Percentiles rank a stretch among this genome's conserved stretches.
These are phyloP conservation scores for Fusarium ambrosium DNA, from an alignment of 2,329 filamentous ascomycete species.

Conservation along the genomic window DNA sequence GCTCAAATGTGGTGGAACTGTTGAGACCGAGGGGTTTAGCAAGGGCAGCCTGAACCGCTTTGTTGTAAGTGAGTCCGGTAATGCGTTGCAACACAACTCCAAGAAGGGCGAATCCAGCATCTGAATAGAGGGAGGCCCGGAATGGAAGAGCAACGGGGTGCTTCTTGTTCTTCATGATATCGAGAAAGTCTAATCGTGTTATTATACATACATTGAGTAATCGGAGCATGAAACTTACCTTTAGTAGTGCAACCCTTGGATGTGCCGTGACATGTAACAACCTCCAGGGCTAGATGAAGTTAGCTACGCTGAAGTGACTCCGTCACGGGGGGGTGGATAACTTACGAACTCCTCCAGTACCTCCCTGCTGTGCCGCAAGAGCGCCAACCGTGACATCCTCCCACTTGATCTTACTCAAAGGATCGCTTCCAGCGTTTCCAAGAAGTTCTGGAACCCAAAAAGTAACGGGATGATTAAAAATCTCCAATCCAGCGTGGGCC, in stretches of 20 bases:
- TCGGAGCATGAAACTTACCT: not conserved
- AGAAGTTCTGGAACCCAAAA: conserved; percentile 46
- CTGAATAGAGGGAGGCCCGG: conserved; percentile 25
- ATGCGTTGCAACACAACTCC: conserved; percentile 18
- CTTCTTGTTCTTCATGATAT: conserved; percentile 10
- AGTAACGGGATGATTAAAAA: conserved; percentile 46
- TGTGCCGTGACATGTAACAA: not conserved
- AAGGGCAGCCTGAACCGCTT: not conserved
- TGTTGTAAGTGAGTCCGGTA: not conserved
- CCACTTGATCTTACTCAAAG: conserved; percentile 26
- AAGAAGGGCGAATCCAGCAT: conserved; percentile 19
- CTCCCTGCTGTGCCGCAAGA: conserved; percentile 39
- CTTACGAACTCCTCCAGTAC: conserved; percentile 24
- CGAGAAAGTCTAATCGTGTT: conserved; percentile 13
- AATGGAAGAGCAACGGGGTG: conserved; percentile 12
- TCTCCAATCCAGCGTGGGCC: conserved; percentile 31
- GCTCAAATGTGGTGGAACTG: not conserved
- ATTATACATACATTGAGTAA: not conserved
- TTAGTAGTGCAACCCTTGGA: not conserved
- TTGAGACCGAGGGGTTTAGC: not conserved
- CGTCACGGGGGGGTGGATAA: not conserved
- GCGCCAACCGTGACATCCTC: conserved; percentile 41
- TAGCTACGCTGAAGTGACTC: not conserved
- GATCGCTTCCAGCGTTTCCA: conserved; percentile 6
- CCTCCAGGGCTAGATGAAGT: not conserved